A percentile compares a stretch with the other conserved stretches of the same genome.
Conservation (phyloP, 495 filamentous ascomycete genomes). For the Penicillium nucicola region DNA sequence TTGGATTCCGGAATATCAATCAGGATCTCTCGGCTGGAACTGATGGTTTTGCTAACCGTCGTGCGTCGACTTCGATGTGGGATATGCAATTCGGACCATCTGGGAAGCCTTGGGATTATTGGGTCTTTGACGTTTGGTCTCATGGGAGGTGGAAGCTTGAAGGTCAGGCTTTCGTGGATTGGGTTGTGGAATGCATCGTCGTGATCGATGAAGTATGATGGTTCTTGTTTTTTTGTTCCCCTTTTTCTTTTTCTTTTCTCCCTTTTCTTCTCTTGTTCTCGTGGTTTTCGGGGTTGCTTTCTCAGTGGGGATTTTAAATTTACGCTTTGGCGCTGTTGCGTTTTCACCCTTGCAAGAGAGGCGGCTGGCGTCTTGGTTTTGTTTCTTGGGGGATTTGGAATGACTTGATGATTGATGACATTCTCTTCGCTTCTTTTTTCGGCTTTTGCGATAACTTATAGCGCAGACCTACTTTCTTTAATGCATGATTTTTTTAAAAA, state of each 20-base stretch:
- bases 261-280: not conserved
- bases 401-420: slow-evolving; percentile 10
- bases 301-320: not conserved
- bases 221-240: no score
- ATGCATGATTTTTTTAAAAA: not conserved
- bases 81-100: slow-evolving; percentile 10
- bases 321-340: not conserved
- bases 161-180: slow-evolving; percentile 43
- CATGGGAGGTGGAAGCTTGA: slow-evolving; percentile 42
- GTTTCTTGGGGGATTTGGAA: not conserved
- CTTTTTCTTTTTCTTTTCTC: not conserved
- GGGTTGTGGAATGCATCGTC: slow-evolving; percentile 40
- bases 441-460: not conserved
- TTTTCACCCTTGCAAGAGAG: not conserved
- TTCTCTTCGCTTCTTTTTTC: not conserved
- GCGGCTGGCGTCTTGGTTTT: not conserved
- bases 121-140: slow-evolving; percentile 37
- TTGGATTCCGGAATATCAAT: slow-evolving; percentile 31
- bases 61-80: slow-evolving; percentile 9
- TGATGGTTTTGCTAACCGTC: slow-evolving; percentile 6
- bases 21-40: slow-evolving; percentile 29
- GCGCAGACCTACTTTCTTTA: not conserved
- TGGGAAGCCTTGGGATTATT: slow-evolving; percentile 32
- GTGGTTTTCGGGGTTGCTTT: not conserved
- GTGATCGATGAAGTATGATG: slow-evolving; percentile 35